phyloP scores from a whole-genome alignment of 2,329 filamentous ascomycete species.

The Pseudogymnoascus sp. region DNA sequence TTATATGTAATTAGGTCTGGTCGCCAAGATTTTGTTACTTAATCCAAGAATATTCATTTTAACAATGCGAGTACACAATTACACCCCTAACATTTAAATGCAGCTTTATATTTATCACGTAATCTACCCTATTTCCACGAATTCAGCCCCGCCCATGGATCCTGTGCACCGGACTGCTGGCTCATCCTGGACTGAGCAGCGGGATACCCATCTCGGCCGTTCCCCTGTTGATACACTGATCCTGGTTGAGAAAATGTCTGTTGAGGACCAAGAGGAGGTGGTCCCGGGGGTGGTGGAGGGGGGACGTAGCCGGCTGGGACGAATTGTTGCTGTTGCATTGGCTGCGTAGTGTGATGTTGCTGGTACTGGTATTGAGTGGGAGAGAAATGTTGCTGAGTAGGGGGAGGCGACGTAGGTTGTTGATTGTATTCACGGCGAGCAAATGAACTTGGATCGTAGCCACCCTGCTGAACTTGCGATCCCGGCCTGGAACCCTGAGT shows the following conservation, averaged over 20 bases:
- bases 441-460: slow-evolving; percentile 34
- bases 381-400: slow-evolving; percentile 42
- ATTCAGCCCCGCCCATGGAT: slow-evolving; percentile 66
- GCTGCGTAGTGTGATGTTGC: slow-evolving; percentile 27
- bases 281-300: slow-evolving; percentile 59
- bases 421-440: slow-evolving; percentile 21
- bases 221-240: slow-evolving; percentile 44
- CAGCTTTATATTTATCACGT: slow-evolving; percentile 1
- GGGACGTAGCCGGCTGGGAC: slow-evolving; percentile 59
- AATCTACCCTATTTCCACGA: slow-evolving; percentile 51
- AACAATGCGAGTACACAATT: background rate
- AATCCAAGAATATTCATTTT: background rate
- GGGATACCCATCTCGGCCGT: slow-evolving; percentile 44
- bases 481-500: slow-evolving; percentile 44
- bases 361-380: slow-evolving; percentile 22
- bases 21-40: background rate
- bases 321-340: slow-evolving; percentile 36
- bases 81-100: background rate
- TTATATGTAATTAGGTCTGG: background rate
- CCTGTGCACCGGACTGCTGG: slow-evolving; percentile 31
- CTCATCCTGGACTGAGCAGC: slow-evolving; percentile 25
- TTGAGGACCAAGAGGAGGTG: slow-evolving; percentile 44
- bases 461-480: slow-evolving; percentile 43
- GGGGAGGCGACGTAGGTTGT: slow-evolving; percentile 51
- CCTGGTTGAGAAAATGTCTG: slow-evolving; percentile 40